Evolutionary conservation across 2,329 filamentous ascomycete genomes (phyloP).

Genomic region (Cryphonectria japonica): DNA sequence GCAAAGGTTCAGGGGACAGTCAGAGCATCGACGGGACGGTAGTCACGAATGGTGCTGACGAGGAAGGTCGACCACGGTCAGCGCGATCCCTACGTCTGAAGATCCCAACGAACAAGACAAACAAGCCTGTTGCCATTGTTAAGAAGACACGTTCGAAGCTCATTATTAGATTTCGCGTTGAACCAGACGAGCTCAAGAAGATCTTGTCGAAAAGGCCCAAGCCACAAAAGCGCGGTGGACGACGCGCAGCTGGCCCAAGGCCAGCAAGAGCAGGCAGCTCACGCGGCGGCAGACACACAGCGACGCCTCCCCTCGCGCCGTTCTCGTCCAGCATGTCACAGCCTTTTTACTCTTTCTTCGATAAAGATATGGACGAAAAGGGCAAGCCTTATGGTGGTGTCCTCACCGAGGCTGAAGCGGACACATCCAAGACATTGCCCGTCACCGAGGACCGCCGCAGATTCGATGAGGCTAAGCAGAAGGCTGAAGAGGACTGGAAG

Average conservation of each 20-base stretch:
- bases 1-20: conserved; percentile 52
- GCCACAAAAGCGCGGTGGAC: conserved; percentile 47
- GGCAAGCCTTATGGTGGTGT: conserved; percentile 96
- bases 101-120: conserved; percentile 43
- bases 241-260: conserved; percentile 42
- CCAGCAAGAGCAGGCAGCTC: conserved; percentile 41
- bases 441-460: conserved; percentile 77
- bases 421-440: conserved; percentile 87
- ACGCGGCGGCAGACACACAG: conserved; percentile 43
- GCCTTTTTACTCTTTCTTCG: conserved; percentile 85
- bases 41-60: conserved; percentile 37
- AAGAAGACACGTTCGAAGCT: conserved; percentile 49
- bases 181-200: conserved; percentile 60
- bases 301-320: conserved; percentile 39
- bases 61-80: conserved; percentile 44
- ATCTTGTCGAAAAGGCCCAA: conserved; percentile 64
- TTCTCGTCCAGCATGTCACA: conserved; percentile 56
- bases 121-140: conserved; percentile 46
- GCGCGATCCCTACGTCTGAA: conserved; percentile 65
- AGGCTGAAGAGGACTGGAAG: conserved; percentile 91
- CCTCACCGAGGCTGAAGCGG: conserved; percentile 83
- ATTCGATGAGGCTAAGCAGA: conserved; percentile 88
- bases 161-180: conserved; percentile 62
- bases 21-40: conserved; percentile 39
- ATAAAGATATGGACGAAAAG: conserved; percentile 89